Conservation (phyloP, 192 early-diverging fungal genomes). For the Spizellomyces punctatus region DNA sequence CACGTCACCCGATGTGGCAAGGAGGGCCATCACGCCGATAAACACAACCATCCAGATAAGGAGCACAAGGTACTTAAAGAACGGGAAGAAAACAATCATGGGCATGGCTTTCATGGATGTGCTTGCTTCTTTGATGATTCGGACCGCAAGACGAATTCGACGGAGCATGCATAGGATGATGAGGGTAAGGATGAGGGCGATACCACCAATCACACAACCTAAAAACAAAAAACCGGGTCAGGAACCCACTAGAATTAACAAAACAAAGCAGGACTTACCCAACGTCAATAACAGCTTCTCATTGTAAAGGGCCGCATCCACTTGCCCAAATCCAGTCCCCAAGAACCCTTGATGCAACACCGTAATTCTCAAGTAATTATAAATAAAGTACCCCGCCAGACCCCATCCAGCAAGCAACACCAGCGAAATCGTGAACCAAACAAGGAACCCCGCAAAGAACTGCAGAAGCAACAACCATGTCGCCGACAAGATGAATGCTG, state of each 20-base stretch:
- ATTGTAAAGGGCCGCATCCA: constrained; percentile 19
- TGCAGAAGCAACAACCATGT: constrained; percentile 47
- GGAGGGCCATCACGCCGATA: constrained; percentile 24
- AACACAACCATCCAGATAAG: constrained; percentile 24
- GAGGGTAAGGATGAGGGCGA: constrained; percentile 43
- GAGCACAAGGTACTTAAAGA: constrained; percentile 30
- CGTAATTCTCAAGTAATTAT: constrained; percentile 27
- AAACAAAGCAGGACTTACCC: constrained; percentile 32
- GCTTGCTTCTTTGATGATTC: constrained; percentile 53
- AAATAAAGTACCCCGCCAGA: constrained; percentile 26
- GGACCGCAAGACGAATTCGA: constrained; percentile 54
- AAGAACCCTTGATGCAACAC: constrained; percentile 24
- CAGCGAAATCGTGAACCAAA: constrained; percentile 40
- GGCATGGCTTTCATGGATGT: constrained; percentile 49
- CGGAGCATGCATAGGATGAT: constrained; percentile 50
- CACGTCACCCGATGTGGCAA: constrained; percentile 24
- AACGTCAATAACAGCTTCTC: constrained; percentile 27
- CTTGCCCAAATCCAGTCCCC: constrained; percentile 7
- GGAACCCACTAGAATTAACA: not conserved
- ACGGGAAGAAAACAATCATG: constrained; percentile 38
- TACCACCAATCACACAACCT: constrained; percentile 30
- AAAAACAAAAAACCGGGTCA: constrained; percentile 23
- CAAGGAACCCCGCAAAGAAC: constrained; percentile 36
- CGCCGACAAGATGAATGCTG: constrained; percentile 39
- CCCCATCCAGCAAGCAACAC: constrained; percentile 18